A percentile compares a stretch with the other conserved stretches of the same genome.
These are phyloP conservation scores for Trypanosoma theileri DNA, from an alignment of 208 protist species.

Conservation along the genomic window DNA sequence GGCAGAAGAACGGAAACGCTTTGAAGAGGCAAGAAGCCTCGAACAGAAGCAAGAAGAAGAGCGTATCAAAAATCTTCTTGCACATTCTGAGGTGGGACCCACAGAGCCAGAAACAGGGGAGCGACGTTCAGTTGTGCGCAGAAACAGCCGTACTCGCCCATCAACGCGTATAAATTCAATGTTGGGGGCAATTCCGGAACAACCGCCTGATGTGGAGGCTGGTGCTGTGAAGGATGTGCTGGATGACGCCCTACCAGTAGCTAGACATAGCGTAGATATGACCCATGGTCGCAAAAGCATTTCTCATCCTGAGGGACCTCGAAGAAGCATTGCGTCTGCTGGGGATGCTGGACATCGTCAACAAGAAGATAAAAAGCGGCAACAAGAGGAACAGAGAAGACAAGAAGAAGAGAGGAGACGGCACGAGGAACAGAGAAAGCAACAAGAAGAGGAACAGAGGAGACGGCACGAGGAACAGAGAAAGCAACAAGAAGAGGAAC, in stretches of 20 bases:
- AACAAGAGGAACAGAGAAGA: background rate
- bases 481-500: background rate
- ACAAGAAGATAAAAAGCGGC: background rate
- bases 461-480: background rate
- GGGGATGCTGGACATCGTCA: too few species aligned
- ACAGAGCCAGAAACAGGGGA: conserved; percentile 22
- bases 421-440: background rate
- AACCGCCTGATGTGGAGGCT: conserved; percentile 58
- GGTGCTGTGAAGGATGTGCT: conserved; percentile 51
- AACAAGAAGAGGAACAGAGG: background rate
- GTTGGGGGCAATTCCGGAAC: conserved; percentile 59
- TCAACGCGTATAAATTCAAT: conserved; percentile 36
- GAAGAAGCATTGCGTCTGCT: too few species aligned
- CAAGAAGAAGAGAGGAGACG: background rate
- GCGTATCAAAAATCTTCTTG: conserved; percentile 40
- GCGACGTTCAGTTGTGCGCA: conserved; percentile 14
- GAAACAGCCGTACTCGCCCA: conserved; percentile 33
- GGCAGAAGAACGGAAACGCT: conserved; percentile 34
- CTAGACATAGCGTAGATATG: background rate
- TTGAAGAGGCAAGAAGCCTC: conserved; percentile 30
- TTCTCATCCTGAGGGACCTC: too few species aligned
- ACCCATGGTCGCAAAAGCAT: too few species aligned
- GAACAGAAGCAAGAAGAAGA: conserved; percentile 50
- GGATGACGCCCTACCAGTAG: conserved; percentile 29
- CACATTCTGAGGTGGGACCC: conserved; percentile 10